Percentiles rank a stretch among this genome's conserved stretches.
Evolutionary conservation across 331 rosid genomes (phyloP).

Genomic region (Cydonia oblonga): DNA sequence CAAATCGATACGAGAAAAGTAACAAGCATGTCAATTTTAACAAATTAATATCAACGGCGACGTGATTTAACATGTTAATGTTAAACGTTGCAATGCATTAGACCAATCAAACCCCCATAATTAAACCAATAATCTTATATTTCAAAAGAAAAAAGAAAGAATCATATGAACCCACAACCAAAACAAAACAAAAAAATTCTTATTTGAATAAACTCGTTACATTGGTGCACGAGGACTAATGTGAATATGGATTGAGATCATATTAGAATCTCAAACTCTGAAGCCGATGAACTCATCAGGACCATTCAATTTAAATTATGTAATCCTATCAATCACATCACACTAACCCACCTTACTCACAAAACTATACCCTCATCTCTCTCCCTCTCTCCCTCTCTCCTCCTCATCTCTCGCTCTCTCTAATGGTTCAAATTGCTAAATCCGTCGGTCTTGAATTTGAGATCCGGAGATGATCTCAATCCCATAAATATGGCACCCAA

Average conservation of each 20-base stretch:
- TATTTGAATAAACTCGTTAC: background rate
- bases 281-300: accelerated
- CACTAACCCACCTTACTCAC: no score
- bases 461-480: no score
- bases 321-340: no score
- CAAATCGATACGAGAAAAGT: background rate
- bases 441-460: no score
- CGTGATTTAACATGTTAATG: background rate
- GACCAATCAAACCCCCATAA: background rate
- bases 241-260: no score
- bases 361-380: no score
- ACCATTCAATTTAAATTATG: no score
- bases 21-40: background rate
- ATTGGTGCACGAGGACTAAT: background rate
- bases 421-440: no score
- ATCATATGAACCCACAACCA: background rate
- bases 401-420: no score
- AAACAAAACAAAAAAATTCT: background rate
- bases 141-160: background rate
- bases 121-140: background rate
- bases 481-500: no score
- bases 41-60: background rate
- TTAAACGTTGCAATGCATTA: background rate
- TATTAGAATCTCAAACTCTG: no score
- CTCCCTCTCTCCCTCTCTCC: no score